Base-by-base conservation (phyloP, 208 protist genomes). In the Trypanosoma vivax region DNA sequence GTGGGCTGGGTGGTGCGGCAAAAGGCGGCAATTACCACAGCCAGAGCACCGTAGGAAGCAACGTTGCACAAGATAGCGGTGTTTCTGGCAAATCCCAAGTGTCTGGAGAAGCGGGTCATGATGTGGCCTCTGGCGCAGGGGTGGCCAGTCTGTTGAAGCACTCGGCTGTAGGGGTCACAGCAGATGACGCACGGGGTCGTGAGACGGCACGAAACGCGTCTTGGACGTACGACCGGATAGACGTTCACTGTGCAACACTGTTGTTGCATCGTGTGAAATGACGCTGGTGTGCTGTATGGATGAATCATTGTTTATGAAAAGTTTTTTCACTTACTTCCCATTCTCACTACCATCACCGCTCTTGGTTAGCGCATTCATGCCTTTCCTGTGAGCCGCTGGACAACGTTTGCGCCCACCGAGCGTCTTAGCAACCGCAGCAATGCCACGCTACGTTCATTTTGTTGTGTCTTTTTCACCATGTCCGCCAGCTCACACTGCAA, bases 111-210 rank as follows among this genome's bases (percentile, higher is more conserved):
- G 25, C 14, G 25, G 21, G 28, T 16, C 35, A n/a, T 27, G 11
- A 46, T 14, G 24, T n/a, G 28, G 30, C 28, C 24, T n/a, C 6
- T 14, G 50, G 59, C 10, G 34, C 38, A 24, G 43, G 47, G 18
- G 67, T 88, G 14, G 53, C 76, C n/a, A 92, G 81, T 65, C 49
- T 92, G 9, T 59, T 92, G 16, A 56, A 69, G 7, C 85, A 92
- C 39, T 54, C 65, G 0, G 23, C 45, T 9, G 76, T 58, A 2
- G 85, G 85, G 30, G 49, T 88, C 16, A 84, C 70, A 14, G 73
- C 78, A 0, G 85, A 92, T 48, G 85, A 84, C 42, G 59, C 59
- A 16, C 77, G 80, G 1, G 62, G 34, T 1, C 52, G 24, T 9
- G 1, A 66, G 38, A 35, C 35, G 38, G 50, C 65, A 37, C 55